Percentiles rank a stretch among this genome's conserved stretches.
Conservation (phyloP, 495 filamentous ascomycete genomes). For the Penicillium mononematosum region DNA sequence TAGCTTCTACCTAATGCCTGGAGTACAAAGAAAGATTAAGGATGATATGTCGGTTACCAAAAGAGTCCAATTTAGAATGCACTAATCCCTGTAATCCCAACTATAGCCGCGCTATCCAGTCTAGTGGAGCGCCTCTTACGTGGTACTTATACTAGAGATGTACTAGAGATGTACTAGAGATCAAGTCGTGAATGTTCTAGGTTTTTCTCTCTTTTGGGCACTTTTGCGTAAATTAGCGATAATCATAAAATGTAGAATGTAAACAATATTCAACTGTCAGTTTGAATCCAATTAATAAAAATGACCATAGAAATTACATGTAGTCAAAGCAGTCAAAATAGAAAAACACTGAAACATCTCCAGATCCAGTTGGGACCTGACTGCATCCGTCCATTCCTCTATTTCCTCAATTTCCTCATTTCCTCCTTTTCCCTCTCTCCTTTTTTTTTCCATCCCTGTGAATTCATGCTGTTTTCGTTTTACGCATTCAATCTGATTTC, state of each 20-base stretch:
- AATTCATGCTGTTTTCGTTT: constrained; percentile 13
- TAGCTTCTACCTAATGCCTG: too few relatives aligned
- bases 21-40: background rate
- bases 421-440: constrained; percentile 3
- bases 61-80: background rate
- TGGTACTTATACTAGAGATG: background rate
- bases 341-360: constrained; percentile 20
- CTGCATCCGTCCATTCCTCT: constrained; percentile 30
- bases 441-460: background rate
- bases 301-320: too few relatives aligned
- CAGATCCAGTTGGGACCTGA: constrained; percentile 9
- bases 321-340: background rate
- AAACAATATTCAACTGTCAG: too few relatives aligned
- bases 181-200: too few relatives aligned
- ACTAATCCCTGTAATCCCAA: background rate
- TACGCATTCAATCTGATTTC: constrained; percentile 7
- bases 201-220: background rate
- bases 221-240: background rate
- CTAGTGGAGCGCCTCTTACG: background rate
- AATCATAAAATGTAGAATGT: too few relatives aligned
- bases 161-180: background rate
- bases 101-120: background rate
- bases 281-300: background rate
- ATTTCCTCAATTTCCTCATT: constrained; percentile 2
- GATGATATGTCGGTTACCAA: background rate